These are phyloP conservation scores for Trichosporon sp. DNA, from an alignment of 1,284 basidiomycete genomes.

Conservation along the genomic window DNA sequence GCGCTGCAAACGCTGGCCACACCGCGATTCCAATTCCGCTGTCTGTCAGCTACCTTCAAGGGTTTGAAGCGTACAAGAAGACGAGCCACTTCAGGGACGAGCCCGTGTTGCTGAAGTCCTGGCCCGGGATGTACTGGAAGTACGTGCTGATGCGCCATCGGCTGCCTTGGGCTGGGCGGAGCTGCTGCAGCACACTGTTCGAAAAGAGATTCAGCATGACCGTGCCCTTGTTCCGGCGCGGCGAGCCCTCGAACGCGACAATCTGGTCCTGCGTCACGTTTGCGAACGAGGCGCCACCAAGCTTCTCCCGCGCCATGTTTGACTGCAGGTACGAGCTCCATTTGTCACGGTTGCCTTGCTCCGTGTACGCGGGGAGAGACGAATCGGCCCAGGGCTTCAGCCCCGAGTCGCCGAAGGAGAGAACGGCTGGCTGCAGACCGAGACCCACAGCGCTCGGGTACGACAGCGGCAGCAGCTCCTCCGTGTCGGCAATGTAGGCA, in stretches of 20 bases:
- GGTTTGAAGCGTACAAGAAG: conserved; percentile 29
- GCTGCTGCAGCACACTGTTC: conserved; percentile 63
- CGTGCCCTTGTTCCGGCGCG: conserved; percentile 50
- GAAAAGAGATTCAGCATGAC: conserved; percentile 63
- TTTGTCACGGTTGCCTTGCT: background rate
- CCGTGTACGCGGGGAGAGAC: background rate
- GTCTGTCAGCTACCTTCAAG: background rate
- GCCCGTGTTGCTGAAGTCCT: conserved; percentile 28
- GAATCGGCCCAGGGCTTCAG: conserved; percentile 2
- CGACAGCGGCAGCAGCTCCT: conserved; percentile 16
- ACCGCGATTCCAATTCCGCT: conserved; percentile 53
- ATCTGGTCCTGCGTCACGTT: background rate
- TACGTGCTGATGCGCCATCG: conserved; percentile 59
- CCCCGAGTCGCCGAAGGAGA: background rate
- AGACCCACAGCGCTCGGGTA: conserved; percentile 18
- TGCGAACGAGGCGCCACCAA: background rate
- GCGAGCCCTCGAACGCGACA: background rate
- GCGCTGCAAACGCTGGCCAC: conserved; percentile 71
- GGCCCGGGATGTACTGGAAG: conserved; percentile 53
- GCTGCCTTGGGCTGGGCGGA: conserved; percentile 50
- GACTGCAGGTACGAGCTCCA: conserved; percentile 54
- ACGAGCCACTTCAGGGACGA: conserved; percentile 34
- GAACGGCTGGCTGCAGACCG: background rate
- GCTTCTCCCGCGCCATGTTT: background rate
- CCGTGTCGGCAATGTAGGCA: conserved; percentile 17